Evolutionary conservation across 306 rosid genomes (phyloP).

Genomic region (Hippophae gyantsensis): DNA sequence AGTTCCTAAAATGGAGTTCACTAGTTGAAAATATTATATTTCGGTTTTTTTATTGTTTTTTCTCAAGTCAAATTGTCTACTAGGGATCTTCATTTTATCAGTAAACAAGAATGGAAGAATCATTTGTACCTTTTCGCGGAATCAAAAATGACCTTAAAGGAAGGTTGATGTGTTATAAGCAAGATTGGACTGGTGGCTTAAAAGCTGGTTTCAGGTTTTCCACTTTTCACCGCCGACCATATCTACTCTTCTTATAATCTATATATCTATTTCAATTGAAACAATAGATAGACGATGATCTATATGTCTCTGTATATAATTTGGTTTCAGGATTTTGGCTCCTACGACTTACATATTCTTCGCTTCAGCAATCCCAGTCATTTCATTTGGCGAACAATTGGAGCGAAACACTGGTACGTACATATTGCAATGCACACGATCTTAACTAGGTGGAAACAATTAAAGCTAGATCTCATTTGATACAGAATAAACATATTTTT

Average conservation of each 20-base stretch:
- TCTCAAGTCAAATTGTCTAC: no score
- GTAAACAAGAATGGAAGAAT: slow-evolving; percentile 47
- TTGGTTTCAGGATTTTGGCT: slow-evolving; percentile 63
- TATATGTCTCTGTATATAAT: not conserved
- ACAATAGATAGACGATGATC: no score
- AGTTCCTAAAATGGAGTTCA: no score
- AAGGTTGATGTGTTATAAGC: slow-evolving; percentile 79
- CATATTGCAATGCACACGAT: not conserved
- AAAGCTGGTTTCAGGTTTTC: slow-evolving; percentile 64
- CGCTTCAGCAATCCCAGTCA: slow-evolving; percentile 80
- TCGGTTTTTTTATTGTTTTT: no score
- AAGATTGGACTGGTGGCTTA: slow-evolving; percentile 76
- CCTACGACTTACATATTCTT: slow-evolving; percentile 83
- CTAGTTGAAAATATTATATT: no score
- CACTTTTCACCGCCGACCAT: no score
- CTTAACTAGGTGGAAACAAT: not conserved
- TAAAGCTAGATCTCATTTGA: slow-evolving; percentile 1
- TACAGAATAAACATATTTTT: slow-evolving; percentile 4
- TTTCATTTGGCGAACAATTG: slow-evolving; percentile 76
- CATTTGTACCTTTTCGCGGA: slow-evolving; percentile 72
- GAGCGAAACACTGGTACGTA: slow-evolving; percentile 61
- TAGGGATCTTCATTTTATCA: not conserved
- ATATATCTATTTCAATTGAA: no score
- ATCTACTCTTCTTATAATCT: no score
- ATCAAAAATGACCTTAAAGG: slow-evolving; percentile 83